Evolutionary conservation across 108 stramenopile genomes (phyloP), one percentile per base, ranked within the genome.

Genomic region (Licmophora abbreviata): DNA sequence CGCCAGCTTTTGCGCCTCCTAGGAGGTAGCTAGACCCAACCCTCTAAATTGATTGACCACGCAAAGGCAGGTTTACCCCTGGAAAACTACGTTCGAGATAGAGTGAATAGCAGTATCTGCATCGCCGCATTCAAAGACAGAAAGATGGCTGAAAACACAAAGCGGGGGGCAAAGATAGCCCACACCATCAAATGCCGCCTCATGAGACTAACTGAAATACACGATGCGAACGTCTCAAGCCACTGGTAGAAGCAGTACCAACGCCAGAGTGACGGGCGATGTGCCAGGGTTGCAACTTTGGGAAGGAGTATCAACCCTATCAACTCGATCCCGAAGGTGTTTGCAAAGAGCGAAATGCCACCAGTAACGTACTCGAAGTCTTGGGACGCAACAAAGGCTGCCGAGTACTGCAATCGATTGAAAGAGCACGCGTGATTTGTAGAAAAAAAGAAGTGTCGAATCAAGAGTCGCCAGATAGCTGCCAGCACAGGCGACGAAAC

Each of bases 241-340:
- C 81, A 46, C 56, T 85, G 81, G 48, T 62, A 82, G 45, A 76
- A 66, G 20, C 62, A 54, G 56, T 74, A 86, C 69, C 77, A 83
- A 17, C 46, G 44, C 83, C 80, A 84, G 12, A 85, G 51, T 37
- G 24, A 22, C 1, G 24, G n/a, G 40, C 48, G 45, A 7, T 35
- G 55, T 31, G 32, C 18, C 3, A 15, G 49, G n/a, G 0, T 44
- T n/a, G 78, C 71, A 7, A 54, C 49, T 14, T 70, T 17, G 9
- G 64, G 45, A 18, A 83, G 72, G 14, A 81, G 29, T 22, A 68
- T 44, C 33, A 81, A 44, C 28, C 88, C 84, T 36, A 84, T 28
- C 1, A 90, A 48, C 43, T 90, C 88, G 79, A 80, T 86, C 15
- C 88, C 88, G 70, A 86, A 90, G 1, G 88, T 90, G 48, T 90